Base-by-base conservation (phyloP, 2,329 filamentous ascomycete species). In the Coniosporium tulheliwenetii region DNA sequence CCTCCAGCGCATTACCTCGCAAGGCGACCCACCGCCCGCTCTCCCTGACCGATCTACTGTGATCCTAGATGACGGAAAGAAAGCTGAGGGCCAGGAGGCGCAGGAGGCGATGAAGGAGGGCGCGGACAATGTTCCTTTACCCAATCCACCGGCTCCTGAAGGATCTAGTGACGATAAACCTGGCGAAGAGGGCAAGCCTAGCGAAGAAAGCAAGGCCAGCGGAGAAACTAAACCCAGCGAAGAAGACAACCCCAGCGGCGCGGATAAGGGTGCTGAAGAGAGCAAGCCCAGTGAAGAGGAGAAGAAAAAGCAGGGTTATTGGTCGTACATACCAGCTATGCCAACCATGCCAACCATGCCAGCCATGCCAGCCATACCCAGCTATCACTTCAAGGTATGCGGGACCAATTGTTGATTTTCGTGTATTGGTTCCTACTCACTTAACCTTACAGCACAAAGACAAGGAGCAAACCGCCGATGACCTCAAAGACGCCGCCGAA, bases 1-100 rank as follows among this genome's bases (percentile, higher is more conserved):
- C 48, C 56, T 78, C 30, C 60, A 65, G 41, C 59, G 60, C 30
- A 66, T 76, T 30, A 67, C 66, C 2, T 62, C 66, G 7, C 61
- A 66, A 31, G 58, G 62, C 13, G 53, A 58, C 38, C 58, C 58
- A 3, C 59, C 62, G 1, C 62, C 64, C n/a, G 61, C 62, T 10
- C 54, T 66, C 7, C 63, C 64, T 8, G 52, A 50, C 8, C 52
- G 57, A 29, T 58, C 56, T 4, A 51, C 48, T 3, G 53, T 56
- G 12, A 51, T 57, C 13, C 45, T 53, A 10, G 54, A 60, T 15
- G 48, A 56, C 8, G 59, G 58, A 7, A 48, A 56, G 43, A 55
- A 53, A 47, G 56, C 50, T 44, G 48, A 51, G 37, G 56, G 55
- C 8, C 63, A 57, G 43, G 61, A 70, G 57, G 61, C 65, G 29